Evolutionary conservation across 805 yeast species (phyloP).

Genomic region (Candida golubevii): DNA sequence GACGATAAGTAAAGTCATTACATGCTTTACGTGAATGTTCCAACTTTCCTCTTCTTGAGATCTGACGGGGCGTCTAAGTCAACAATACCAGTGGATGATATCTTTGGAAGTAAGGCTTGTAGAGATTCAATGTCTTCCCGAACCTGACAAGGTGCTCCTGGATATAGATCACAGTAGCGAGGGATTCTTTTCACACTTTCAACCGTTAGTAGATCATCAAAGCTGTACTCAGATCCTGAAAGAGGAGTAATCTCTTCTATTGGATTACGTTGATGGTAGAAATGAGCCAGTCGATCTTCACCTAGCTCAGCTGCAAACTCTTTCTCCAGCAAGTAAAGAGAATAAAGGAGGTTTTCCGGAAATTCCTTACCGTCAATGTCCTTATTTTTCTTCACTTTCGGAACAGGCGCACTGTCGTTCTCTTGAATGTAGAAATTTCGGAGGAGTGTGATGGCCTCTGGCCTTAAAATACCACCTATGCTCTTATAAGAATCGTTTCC

Average conservation of each 20-base stretch:
- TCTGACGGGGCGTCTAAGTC: neutral
- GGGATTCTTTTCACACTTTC: slow-evolving; percentile 6
- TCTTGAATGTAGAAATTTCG: slow-evolving; percentile 83
- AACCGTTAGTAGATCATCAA: slow-evolving; percentile 3
- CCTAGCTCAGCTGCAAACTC: slow-evolving; percentile 55
- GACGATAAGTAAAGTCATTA: too few relatives aligned
- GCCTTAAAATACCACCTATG: slow-evolving; percentile 73
- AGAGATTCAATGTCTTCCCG: slow-evolving; percentile 4
- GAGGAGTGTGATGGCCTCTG: slow-evolving; percentile 77
- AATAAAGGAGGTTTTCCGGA: slow-evolving; percentile 56
- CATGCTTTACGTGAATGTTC: too few relatives aligned
- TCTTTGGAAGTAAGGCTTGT: slow-evolving; percentile 7
- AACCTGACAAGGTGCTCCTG: neutral
- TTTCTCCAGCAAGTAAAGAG: slow-evolving; percentile 44
- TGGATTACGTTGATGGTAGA: slow-evolving; percentile 6
- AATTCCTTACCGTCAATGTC: slow-evolving; percentile 52
- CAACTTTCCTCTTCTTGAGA: slow-evolving; percentile 8
- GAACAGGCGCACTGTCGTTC: slow-evolving; percentile 80
- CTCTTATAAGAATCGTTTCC: slow-evolving; percentile 42
- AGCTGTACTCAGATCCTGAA: slow-evolving; percentile 3
- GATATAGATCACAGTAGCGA: slow-evolving; percentile 4
- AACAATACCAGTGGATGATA: slow-evolving; percentile 4
- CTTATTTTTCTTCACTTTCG: slow-evolving; percentile 69
- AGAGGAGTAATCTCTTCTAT: slow-evolving; percentile 12
- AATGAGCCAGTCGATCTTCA: slow-evolving; percentile 18